Base-by-base conservation (phyloP, 179 eudicot species). In the Dionaea muscipula region DNA sequence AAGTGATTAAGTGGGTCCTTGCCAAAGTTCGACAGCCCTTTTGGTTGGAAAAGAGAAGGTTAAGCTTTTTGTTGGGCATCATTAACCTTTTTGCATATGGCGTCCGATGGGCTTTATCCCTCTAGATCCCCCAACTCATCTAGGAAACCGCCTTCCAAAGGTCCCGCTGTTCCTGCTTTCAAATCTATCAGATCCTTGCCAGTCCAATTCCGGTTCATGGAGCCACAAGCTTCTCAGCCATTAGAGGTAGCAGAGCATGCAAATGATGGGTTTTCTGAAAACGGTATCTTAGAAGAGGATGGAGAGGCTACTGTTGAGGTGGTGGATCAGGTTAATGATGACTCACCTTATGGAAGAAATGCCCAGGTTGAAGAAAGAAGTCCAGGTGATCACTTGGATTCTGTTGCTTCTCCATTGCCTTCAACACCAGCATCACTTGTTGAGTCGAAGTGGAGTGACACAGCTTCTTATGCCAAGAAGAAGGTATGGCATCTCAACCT, bases 361-460 rank as follows among this genome's bases (percentile, higher is more conserved):
- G 41, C 63, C 50, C 62, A 61, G 11, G 63, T 40, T 56, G 77
- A 72, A 33, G 73, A 63, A 56, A 68, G 63, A 28, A 52, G 60
- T 46, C 55, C 62, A n/a, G 67, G 56, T 45, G 75, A 70, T 45
- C 84, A 72, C 51, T 56, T 60, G 38, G 77, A 71, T 66, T 45
- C 67, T 26, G 61, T 54, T 46, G 66, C 63, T 61, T 75, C 82
- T 40, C 68, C 94, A 58, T 65, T 56, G 37, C 68, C 67, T 55
- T 69, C 82, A 2, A 25, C 53, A 41, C 69, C 65, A n/a, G 63
- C 72, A 4, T 71, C 75, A 3, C 62, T 62, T 66, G 70, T 68
- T 39, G 84, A 88, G 23, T 72, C 80, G 40, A 88, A 76, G 63
- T 93, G 99, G 99, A 80, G 79, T 57, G 96, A 88, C 72, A 88